Percentiles rank a stretch among this genome's conserved stretches.
Evolutionary conservation across 1,284 basidiomycete species (phyloP).

Genomic region (Rhodofomes roseus): DNA sequence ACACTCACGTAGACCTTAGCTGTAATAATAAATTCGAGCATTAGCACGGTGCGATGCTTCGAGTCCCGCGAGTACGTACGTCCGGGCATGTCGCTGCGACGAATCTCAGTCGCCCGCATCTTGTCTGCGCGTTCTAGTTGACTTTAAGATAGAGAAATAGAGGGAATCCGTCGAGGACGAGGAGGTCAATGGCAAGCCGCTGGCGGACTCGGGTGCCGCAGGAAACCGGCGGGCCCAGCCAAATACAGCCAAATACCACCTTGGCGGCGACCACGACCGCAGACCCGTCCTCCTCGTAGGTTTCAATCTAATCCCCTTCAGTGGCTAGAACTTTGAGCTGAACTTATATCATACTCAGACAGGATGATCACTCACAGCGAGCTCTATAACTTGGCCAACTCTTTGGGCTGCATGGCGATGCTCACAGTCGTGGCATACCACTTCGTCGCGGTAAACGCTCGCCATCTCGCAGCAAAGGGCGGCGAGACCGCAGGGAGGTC

Average conservation of each 20-base stretch:
- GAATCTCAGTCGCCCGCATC: slow-evolving; percentile 68
- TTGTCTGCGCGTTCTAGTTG: slow-evolving; percentile 23
- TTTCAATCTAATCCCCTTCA: not conserved
- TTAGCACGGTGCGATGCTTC: slow-evolving; percentile 3
- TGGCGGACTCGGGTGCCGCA: slow-evolving; percentile 10
- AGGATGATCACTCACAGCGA: slow-evolving; percentile 76
- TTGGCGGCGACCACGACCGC: slow-evolving; percentile 20
- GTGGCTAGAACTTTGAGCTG: not conserved
- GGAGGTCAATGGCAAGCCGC: not conserved
- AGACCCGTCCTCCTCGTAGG: slow-evolving; percentile 4
- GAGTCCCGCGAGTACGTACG: slow-evolving; percentile 38
- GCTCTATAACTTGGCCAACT: slow-evolving; percentile 80
- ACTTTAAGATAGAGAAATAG: slow-evolving; percentile 6
- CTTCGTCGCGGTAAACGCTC: slow-evolving; percentile 80
- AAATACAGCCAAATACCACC: slow-evolving; percentile 19
- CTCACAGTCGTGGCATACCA: slow-evolving; percentile 83
- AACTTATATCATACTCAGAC: not conserved
- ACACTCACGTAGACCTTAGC: slow-evolving; percentile 67
- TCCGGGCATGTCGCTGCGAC: slow-evolving; percentile 77
- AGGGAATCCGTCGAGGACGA: not conserved
- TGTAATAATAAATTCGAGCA: slow-evolving; percentile 19
- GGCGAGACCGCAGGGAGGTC: not conserved
- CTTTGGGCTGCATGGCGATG: slow-evolving; percentile 81
- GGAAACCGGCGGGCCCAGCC: slow-evolving; percentile 10
- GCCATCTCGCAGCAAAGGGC: slow-evolving; percentile 36